Conservation (phyloP, 164 flowering plant genomes). For the Umbilicus rupestris region DNA sequence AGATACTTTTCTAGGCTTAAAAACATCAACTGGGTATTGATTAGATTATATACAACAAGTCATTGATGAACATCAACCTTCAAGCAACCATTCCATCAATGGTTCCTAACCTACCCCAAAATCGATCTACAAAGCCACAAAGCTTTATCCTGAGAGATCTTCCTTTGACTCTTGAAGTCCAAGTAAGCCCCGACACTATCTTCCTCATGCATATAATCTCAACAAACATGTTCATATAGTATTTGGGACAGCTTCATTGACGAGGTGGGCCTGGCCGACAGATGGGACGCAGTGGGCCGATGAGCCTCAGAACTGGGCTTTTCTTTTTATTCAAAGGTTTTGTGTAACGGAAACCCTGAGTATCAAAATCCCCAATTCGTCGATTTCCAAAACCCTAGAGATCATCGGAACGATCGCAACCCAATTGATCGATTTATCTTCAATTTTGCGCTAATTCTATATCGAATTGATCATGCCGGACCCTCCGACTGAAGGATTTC, state of each 20-base stretch:
- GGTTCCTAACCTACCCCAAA: neutral
- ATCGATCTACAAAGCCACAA: neutral
- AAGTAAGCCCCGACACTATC: too few species aligned
- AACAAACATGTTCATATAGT: neutral
- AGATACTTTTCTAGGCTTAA: neutral
- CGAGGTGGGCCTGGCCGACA: neutral
- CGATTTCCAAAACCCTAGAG: neutral
- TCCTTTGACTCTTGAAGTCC: too few species aligned
- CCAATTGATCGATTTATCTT: neutral
- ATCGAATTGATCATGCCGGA: neutral
- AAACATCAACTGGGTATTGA: neutral
- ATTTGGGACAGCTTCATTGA: neutral
- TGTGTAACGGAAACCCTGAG: neutral
- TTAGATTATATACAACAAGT: neutral
- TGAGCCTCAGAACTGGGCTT: neutral
- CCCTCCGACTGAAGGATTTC: neutral
- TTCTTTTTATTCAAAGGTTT: neutral
- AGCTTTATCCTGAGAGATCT: neutral
- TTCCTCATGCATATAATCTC: neutral
- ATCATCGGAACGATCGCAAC: neutral
- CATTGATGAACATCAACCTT: slow-evolving; percentile 3
- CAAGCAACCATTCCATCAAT: slow-evolving; percentile 2
- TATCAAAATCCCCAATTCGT: neutral
- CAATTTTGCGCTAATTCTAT: neutral
- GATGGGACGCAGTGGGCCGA: neutral